phyloP scores from a whole-genome alignment of 169 alveolate genomes.

The Perkinsus marinus region DNA sequence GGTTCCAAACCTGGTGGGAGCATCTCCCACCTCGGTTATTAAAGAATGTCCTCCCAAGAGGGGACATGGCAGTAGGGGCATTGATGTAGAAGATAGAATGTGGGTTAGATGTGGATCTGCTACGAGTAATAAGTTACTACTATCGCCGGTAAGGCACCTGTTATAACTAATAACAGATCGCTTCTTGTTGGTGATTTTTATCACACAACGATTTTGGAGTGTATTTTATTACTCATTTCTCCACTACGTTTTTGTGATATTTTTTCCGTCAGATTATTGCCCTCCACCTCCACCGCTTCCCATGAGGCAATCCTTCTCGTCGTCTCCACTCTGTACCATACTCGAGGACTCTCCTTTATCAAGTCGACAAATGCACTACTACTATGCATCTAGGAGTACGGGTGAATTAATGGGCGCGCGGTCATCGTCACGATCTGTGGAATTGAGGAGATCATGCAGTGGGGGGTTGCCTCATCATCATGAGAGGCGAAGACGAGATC shows the following conservation, averaged over 20 bases:
- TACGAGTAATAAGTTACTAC: background rate
- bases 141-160: too few relatives aligned
- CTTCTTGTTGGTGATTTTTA: too few relatives aligned
- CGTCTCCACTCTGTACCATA: background rate
- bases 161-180: too few relatives aligned
- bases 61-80: background rate
- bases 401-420: background rate
- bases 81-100: background rate
- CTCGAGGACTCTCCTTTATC: background rate
- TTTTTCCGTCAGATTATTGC: too few relatives aligned
- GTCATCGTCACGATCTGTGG: background rate
- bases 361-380: background rate
- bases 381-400: background rate
- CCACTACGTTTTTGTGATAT: too few relatives aligned
- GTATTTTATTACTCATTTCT: too few relatives aligned
- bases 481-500: background rate
- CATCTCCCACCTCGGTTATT: background rate
- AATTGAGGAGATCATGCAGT: background rate
- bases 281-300: background rate
- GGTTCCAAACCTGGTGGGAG: background rate
- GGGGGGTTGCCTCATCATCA: background rate
- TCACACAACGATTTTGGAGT: too few relatives aligned
- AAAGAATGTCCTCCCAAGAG: background rate
- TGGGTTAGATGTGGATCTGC: background rate
- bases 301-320: background rate